Evolutionary conservation across 768 basidiomycete species (phyloP), one percentile per base, ranked within the genome.

Genomic region (Daedaleopsis sinensis): DNA sequence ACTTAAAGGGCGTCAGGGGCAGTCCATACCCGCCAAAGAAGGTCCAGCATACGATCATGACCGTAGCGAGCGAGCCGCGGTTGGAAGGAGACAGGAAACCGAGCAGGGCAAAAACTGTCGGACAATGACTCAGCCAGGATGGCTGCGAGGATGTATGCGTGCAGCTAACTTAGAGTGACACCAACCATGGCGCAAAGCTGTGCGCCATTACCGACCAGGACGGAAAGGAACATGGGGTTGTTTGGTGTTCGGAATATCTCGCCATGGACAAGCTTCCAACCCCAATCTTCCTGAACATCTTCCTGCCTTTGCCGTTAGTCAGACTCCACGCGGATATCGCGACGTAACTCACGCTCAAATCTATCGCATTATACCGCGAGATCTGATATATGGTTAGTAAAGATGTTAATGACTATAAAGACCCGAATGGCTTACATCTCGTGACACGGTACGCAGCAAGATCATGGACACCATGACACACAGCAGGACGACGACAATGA

Each of bases 191-290:
- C 84, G 63, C 85, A 87, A 7, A 96, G 76, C 71, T 97, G 95
- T 32, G 87, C 78, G 9, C 94, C 94, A 69, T 94, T 98, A 12
- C 96, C 96, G n/a, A 91, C 87, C 75, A 95, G 82, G 39, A 94
- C 84, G 3, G 94, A 88, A 9, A 98, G 77, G 9, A 89, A 64
- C 81, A 95, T 85, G 0, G 94, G 86, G 55, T 88, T 82, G 48
- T 77, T 76, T 1, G 96, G 96, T 1, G 88, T 79, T 21, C 96
- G 85, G 81, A 98, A 98, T 18, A 98, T 93, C 75, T 98, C 96
- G 21, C 94, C 95, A 67, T 97, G 94, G 23, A 98, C 88, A 18
- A 98, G 84, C 71, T 98, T 98, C 96, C 96, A 98, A 1, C 96
- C 96, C 84, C 90, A 96, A 67, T 98, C 96, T 77, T 98, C 96